These are phyloP conservation scores for Flaveria trinervia DNA, from an alignment of 129 eudicot genomes.

Conservation along the genomic window DNA sequence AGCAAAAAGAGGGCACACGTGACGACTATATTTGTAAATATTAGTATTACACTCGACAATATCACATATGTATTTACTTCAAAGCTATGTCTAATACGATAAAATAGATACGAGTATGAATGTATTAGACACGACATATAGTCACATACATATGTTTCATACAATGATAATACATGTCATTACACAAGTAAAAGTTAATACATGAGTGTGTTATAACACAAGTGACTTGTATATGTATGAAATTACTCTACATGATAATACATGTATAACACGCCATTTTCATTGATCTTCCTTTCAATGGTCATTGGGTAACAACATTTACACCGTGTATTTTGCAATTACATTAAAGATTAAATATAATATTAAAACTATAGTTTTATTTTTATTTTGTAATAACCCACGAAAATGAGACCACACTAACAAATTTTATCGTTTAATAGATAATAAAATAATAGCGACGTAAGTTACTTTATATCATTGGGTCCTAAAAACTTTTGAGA, in stretches of 20 bases:
- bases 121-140: too few species aligned
- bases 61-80: neutral
- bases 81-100: too few species aligned
- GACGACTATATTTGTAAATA: too few species aligned
- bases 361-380: neutral
- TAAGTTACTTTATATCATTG: neutral
- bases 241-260: too few species aligned
- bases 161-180: too few species aligned
- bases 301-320: neutral
- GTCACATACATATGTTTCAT: too few species aligned
- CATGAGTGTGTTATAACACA: too few species aligned
- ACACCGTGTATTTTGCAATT: neutral
- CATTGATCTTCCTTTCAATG: neutral
- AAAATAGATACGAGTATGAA: too few species aligned
- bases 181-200: neutral
- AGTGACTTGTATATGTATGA: too few species aligned
- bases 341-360: neutral
- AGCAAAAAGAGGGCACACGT: too few species aligned
- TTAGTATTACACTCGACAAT: too few species aligned
- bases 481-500: neutral
- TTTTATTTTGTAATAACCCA: neutral
- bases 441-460: neutral
- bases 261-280: too few species aligned
- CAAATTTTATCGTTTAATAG: neutral
- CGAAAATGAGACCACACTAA: neutral